Evolutionary conservation across 371 early-diverging fungal genomes (phyloP).

Genomic region (Dichotomocladium elegans): DNA sequence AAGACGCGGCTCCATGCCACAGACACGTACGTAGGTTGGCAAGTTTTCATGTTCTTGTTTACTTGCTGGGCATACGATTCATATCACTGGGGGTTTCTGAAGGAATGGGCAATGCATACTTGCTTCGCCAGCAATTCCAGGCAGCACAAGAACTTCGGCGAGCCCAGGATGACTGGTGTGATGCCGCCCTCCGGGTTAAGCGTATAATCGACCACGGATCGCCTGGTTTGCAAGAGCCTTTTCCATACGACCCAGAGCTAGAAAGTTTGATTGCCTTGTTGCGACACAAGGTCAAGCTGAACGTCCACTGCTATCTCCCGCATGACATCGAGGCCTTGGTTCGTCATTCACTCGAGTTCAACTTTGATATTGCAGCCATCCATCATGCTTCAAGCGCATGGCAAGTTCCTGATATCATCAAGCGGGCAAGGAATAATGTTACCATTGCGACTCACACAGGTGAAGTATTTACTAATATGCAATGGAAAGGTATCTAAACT

Average conservation of each 20-base stretch:
- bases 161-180: slow-evolving; percentile 82
- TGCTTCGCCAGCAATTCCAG: slow-evolving; percentile 60
- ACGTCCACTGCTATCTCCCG: slow-evolving; percentile 73
- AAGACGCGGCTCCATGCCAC: slow-evolving; percentile 21
- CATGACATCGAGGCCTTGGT: slow-evolving; percentile 73
- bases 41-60: too few relatives aligned
- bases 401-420: slow-evolving; percentile 62
- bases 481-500: not conserved
- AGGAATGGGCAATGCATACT: slow-evolving; percentile 70
- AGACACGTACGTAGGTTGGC: too few relatives aligned
- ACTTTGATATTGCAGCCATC: slow-evolving; percentile 70
- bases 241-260: slow-evolving; percentile 60
- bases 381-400: slow-evolving; percentile 84
- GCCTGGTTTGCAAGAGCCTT: slow-evolving; percentile 31
- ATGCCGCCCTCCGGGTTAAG: slow-evolving; percentile 31
- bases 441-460: slow-evolving; percentile 33
- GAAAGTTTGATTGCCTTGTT: slow-evolving; percentile 66
- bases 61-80: not conserved
- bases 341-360: slow-evolving; percentile 70
- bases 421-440: slow-evolving; percentile 58
- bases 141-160: slow-evolving; percentile 49
- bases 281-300: slow-evolving; percentile 66
- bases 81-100: slow-evolving; percentile 15
- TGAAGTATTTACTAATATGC: not conserved
- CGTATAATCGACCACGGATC: not conserved